phyloP scores from a whole-genome alignment of 257 asterid genomes.

The Solanum piurae region DNA sequence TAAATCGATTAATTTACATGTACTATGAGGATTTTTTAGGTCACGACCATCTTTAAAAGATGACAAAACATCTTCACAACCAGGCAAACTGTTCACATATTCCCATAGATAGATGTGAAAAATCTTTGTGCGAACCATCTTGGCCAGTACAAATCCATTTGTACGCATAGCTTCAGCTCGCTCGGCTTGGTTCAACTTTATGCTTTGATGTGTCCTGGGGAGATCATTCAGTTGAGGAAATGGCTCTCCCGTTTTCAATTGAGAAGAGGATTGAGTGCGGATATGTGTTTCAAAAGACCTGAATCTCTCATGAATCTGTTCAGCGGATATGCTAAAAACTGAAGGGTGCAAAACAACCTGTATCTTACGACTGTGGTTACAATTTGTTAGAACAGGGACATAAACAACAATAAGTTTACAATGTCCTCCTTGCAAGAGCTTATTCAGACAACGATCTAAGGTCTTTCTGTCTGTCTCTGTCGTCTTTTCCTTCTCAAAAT shows the following conservation, averaged over 20 bases:
- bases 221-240: slow-evolving; percentile 49
- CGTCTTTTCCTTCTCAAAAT: slow-evolving; percentile 52
- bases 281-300: slow-evolving; percentile 54
- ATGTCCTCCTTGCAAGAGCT: slow-evolving; percentile 74
- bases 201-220: slow-evolving; percentile 43
- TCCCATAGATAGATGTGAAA: slow-evolving; percentile 80
- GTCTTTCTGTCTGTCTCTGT: slow-evolving; percentile 70
- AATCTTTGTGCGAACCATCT: slow-evolving; percentile 79
- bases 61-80: slow-evolving; percentile 43
- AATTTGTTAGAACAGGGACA: slow-evolving; percentile 72
- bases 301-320: slow-evolving; percentile 70
- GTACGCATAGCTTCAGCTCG: slow-evolving; percentile 50
- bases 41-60: slow-evolving; percentile 33
- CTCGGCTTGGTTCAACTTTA: slow-evolving; percentile 38
- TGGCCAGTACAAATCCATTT: slow-evolving; percentile 70
- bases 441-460: slow-evolving; percentile 55
- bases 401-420: slow-evolving; percentile 61
- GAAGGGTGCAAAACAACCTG: slow-evolving; percentile 86
- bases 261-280: slow-evolving; percentile 39
- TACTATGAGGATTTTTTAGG: slow-evolving; percentile 65
- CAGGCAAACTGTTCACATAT: slow-evolving; percentile 37
- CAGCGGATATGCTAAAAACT: slow-evolving; percentile 34
- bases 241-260: slow-evolving; percentile 37
- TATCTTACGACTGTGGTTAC: slow-evolving; percentile 50
- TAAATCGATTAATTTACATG: slow-evolving; percentile 50